These are phyloP conservation scores for Cercospora zeina DNA, from an alignment of 2,329 filamentous ascomycete genomes.

Conservation along the genomic window DNA sequence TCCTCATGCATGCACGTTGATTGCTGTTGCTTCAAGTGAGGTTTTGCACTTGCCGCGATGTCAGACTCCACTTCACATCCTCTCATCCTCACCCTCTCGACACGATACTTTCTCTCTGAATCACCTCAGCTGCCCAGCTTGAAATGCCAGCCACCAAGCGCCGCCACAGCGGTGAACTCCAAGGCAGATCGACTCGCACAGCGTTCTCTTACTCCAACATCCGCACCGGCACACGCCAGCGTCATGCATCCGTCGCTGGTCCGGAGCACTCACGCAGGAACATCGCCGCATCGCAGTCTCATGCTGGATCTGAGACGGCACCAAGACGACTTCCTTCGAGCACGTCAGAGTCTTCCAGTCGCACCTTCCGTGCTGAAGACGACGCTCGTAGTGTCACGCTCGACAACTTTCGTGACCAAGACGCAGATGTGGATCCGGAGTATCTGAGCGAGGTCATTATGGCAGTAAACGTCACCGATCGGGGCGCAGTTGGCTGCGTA, in stretches of 20 bases:
- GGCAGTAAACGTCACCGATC: slow-evolving; percentile 73
- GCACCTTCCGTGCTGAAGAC: slow-evolving; percentile 19
- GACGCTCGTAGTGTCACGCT: slow-evolving; percentile 20
- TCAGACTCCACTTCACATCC: slow-evolving; percentile 7
- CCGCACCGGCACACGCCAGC: slow-evolving; percentile 26
- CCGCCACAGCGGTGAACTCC: slow-evolving; percentile 17
- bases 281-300: not conserved
- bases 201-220: slow-evolving; percentile 12
- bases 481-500: slow-evolving; percentile 74
- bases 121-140: not conserved
- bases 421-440: slow-evolving; percentile 22
- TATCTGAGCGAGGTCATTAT: slow-evolving; percentile 70
- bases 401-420: slow-evolving; percentile 19
- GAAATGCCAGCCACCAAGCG: slow-evolving; percentile 15
- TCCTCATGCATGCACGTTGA: slow-evolving; percentile 9
- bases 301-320: slow-evolving; percentile 1
- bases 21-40: not conserved
- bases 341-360: slow-evolving; percentile 23
- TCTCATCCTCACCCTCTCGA: not conserved
- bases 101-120: not conserved
- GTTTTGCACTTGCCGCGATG: slow-evolving; percentile 1
- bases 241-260: slow-evolving; percentile 16
- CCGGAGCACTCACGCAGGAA: not conserved
- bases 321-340: slow-evolving; percentile 5
- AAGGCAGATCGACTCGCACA: slow-evolving; percentile 18